Evolutionary conservation across 352 stramenopile genomes (phyloP), one percentile per base, ranked within the genome.

Genomic region (Aphanomyces euteiches): DNA sequence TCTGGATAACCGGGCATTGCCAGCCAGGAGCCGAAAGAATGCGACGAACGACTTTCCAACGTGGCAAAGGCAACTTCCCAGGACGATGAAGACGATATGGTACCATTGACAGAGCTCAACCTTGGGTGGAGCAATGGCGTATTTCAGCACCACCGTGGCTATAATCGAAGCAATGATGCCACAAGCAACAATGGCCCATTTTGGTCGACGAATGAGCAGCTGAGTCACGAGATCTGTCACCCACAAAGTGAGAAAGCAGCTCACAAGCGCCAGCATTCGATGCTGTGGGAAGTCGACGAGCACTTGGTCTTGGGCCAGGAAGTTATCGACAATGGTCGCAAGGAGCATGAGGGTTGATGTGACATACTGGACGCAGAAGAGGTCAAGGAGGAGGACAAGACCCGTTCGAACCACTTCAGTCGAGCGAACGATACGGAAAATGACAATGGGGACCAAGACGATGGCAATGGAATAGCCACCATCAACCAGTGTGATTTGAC

Each of bases 291-390:
- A 0, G 1, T 48, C 8, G 0, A 19, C 43, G 19, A 40, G 15
- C 34, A 61, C 12, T 36, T 39, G 47, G 40, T 70, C 64, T 15
- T 28, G 64, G 3, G 56, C 34, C 2, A 70, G 64, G 15, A 56
- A 40, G 36, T 63, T n/a, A 19, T 70, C 12, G 17, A 61, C 47
- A 7, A 70, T 38, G 7, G 17, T n/a, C 6, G n/a, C 50, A 15
- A 70, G 21, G 15, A 63, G 12, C 36, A 61, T 60, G 54, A 70
- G 47, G 6, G 61, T 43, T 21, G 64, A 70, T 43, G 64, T 43
- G 12, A 70, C 47, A 34, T 70, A 70, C 39, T 70, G 45, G 13
- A 70, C 47, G 17, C n/a, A 61, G 48, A 70, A 70, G 6, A 70
- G 64, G n/a, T 70, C 64, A n/a, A 70, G 64, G 17, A 70, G 17